Base-by-base conservation (phyloP, 176 grass and related monocot species). In the Rhipidocladum racemiflorum region DNA sequence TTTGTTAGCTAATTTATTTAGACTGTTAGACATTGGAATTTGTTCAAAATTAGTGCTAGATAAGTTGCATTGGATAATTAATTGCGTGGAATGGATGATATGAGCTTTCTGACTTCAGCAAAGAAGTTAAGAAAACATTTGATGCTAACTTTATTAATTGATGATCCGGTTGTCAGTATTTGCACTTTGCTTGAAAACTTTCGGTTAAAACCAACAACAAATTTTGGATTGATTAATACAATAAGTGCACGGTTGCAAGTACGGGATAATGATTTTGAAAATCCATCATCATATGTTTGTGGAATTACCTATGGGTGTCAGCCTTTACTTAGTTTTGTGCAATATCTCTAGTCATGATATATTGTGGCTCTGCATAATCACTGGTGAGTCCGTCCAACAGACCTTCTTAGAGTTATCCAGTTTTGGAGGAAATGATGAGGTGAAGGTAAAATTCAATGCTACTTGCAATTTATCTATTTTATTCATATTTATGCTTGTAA, bases 271-370 rank as follows among this genome's bases (percentile, higher is more conserved):
- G n/a, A 89, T 87, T 92, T 85, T 45, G 90, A 93, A 72, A 93
- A 83, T 48, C 90, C 89, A 21, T 60, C 80, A 51, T 49, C 62
- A 73, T 95, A 84, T 29, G 64, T 93, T 72, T 59, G 82, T 55
- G 95, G 92, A n/a, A 62, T 90, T 98, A 85, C 95, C 92, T 18
- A 87, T 95, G 56, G 88, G 90, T 24, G 74, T 98, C 68, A 85
- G 62, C 45, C 91, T 88, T 84, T 68, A 84, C 36, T 87, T 98
- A 60, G 93, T 81, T 88, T 30, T 95, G 3, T 81, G 74, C 57
- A 94, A 91, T 28, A 50, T 89, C 54, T 88, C 87, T 32, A 76
- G 73, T 39, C 65, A 68, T 71, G 82, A 98, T 70, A 89, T 81
- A 89, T 72, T 95, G 23, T 98, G 95, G 95, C 28, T 98, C 21